Evolutionary conservation across 805 yeast species (phyloP).

Genomic region (Starmerella gropengiesseri): DNA sequence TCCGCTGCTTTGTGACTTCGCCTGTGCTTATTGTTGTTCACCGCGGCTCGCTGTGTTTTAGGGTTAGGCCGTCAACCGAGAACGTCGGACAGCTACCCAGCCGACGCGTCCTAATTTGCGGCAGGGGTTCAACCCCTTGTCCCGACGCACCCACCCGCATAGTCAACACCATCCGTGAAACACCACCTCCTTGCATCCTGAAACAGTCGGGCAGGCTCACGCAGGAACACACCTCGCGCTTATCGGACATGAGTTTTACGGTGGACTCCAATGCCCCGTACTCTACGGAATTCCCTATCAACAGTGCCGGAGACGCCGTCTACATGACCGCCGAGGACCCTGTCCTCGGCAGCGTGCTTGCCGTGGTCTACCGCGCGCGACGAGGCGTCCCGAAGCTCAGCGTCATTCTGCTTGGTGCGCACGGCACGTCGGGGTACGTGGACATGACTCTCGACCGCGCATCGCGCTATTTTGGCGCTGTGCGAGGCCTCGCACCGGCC

Average conservation of each 20-base stretch:
- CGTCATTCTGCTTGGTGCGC: conserved; percentile 31
- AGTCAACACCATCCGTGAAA: not conserved
- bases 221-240: not conserved
- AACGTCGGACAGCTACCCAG: no score
- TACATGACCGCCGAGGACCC: conserved; percentile 31
- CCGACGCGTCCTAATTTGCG: conserved; percentile 4
- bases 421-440: conserved; percentile 53
- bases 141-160: not conserved
- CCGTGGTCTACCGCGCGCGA: conserved; percentile 27
- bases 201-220: not conserved
- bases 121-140: not conserved
- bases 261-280: conserved; percentile 31
- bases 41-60: no score
- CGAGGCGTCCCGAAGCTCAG: conserved; percentile 24
- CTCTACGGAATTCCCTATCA: conserved; percentile 23
- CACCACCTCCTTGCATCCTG: not conserved
- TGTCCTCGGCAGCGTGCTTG: conserved; percentile 28
- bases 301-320: conserved; percentile 28
- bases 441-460: conserved; percentile 45
- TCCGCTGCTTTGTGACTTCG: no score
- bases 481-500: conserved; percentile 48
- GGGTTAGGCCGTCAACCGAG: no score
- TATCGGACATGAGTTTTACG: conserved; percentile 15
- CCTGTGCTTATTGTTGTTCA: no score
- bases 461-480: conserved; percentile 70